Percentiles rank a stretch among this genome's conserved stretches.
Conservation (phyloP, 2,329 filamentous ascomycete species). For the Pyricularia sp. region DNA sequence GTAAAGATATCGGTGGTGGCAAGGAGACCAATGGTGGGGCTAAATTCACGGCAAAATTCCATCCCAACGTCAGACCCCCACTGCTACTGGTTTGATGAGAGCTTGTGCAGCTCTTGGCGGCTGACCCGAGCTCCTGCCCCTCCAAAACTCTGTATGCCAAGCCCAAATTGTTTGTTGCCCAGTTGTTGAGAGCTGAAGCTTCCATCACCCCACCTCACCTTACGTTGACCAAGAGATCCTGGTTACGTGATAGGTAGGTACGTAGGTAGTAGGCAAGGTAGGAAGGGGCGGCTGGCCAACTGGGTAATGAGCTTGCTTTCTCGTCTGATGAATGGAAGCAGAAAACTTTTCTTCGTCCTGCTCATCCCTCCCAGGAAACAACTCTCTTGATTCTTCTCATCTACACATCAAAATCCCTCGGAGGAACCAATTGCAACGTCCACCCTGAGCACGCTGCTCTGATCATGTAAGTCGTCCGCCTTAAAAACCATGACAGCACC, state of each 20-base stretch:
- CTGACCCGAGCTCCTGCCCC: neutral
- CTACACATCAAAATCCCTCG: neutral
- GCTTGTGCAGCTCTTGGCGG: slow-evolving; percentile 1
- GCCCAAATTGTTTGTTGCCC: neutral
- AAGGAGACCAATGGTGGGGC: neutral
- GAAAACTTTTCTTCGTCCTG: neutral
- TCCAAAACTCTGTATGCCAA: neutral
- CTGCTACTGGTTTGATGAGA: neutral
- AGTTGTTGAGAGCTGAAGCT: slow-evolving; percentile 1
- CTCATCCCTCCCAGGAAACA: neutral
- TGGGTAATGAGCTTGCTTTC: neutral
- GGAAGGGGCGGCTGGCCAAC: neutral
- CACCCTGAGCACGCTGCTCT: neutral
- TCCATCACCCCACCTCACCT: neutral
- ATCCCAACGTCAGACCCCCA: neutral
- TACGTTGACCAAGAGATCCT: neutral
- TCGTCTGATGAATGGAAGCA: neutral
- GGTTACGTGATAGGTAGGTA: neutral
- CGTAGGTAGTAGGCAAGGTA: neutral
- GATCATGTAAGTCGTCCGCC: neutral
- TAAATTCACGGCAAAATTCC: neutral
- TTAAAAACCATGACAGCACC: neutral
- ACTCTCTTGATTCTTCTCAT: neutral
- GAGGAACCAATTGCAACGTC: neutral
- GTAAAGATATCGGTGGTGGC: neutral